Base-by-base conservation (phyloP, 176 grass and related monocot genomes). In the Musa acuminata region DNA sequence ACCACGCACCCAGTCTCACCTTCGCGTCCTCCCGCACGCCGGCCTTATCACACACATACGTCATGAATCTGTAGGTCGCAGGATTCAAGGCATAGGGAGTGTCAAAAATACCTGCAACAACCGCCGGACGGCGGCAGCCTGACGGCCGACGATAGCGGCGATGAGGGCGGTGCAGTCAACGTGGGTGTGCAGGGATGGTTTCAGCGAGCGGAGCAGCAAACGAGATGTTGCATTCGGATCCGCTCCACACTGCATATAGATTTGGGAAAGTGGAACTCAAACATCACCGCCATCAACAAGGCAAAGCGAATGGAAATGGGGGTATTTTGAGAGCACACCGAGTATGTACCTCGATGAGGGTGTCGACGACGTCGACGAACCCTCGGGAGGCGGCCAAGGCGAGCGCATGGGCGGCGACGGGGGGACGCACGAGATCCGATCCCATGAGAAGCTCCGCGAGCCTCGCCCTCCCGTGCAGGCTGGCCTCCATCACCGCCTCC, bases 401-500 rank as follows among this genome's bases (percentile, higher is more conserved):
- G 65, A 99, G 95, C 27, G 95, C 90, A 51, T 87, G 95, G 69
- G 82, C 88, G 19, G 95, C 95, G 11, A 83, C 62, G 26, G 82
- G 82, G 1, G 95, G 86, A 64, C 88, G 78, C 70, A 99, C 84
- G 64, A 99, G 90, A 73, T 99, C 95, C 14, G 90, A 94, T 57
- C 71, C 51, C 95, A 99, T 94, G 75, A 91, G 79, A 71, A 94
- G 86, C 53, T 82, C 86, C 6, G 84, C 84, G 27, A 99, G 85
- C 23, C 79, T 60, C 5, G 91, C 82, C 69, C 78, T 84, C 52
- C 88, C 88, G 62, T 99, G 90, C 51, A 87, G 64, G 43, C 88
- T 85, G 9, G 91, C 90, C 86, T 99, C 95, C 35, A 99, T 86
- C 75, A 99, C 74, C 73, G 95, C 95, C 78, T 99, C 95, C 84